Percentiles rank a stretch among this genome's conserved stretches.
Conservation (phyloP, 177 flowering plant species). For the Vitis hybrid region DNA sequence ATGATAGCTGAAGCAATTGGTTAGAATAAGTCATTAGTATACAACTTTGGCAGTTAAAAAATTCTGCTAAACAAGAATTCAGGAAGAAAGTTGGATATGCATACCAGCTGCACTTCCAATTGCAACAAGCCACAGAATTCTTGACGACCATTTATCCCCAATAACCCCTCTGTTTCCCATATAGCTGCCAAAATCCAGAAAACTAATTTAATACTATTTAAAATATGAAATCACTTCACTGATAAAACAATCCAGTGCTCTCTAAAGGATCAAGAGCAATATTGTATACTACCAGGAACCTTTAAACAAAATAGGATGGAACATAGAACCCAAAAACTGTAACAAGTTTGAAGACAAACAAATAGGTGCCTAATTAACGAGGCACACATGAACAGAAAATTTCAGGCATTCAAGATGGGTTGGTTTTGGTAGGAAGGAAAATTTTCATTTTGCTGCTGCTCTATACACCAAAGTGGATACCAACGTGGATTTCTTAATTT, state of each 20-base stretch:
- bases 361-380: neutral
- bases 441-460: no score
- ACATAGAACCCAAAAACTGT: no score
- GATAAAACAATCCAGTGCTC: neutral
- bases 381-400: neutral
- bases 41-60: neutral
- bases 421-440: no score
- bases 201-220: conserved; percentile 1
- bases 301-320: neutral
- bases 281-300: neutral
- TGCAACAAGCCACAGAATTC: conserved; percentile 81
- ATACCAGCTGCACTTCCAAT: conserved; percentile 84
- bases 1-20: neutral
- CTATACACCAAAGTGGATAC: no score
- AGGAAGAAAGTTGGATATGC: conserved; percentile 4
- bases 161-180: conserved; percentile 71
- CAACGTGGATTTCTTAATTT: no score
- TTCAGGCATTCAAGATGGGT: no score
- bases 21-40: neutral
- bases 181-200: conserved; percentile 13
- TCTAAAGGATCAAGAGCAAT: neutral
- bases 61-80: neutral
- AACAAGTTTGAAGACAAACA: neutral
- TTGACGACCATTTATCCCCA: conserved; percentile 85
- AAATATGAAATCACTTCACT: neutral